phyloP scores from a whole-genome alignment of 108 stramenopile genomes.

The Nannochloropsis granulata region DNA sequence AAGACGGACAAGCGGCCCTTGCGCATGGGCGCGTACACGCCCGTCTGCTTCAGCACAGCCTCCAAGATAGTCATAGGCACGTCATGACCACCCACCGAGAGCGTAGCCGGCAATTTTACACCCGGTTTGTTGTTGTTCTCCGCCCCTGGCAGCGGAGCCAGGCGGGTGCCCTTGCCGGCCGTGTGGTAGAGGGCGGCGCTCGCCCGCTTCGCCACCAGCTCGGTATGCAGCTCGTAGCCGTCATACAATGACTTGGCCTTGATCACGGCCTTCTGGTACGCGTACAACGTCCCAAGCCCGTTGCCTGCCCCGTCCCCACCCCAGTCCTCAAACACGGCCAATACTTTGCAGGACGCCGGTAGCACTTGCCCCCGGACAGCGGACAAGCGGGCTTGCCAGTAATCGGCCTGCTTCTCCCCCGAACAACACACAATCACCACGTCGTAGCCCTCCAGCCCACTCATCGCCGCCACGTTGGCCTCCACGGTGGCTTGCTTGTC shows the following conservation, averaged over 20 bases:
- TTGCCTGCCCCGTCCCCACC: conserved; percentile 77
- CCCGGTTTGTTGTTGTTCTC: conserved; percentile 99
- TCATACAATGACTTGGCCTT: conserved; percentile 45
- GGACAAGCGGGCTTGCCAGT: conserved; percentile 59
- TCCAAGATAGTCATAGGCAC: conserved; percentile 84
- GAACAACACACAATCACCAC: conserved; percentile 91
- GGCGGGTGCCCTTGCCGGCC: conserved; percentile 71
- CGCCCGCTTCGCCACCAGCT: conserved; percentile 44
- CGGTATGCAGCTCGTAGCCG: conserved; percentile 38
- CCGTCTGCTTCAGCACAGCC: conserved; percentile 90
- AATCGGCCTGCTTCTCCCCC: conserved; percentile 82
- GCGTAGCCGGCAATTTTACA: conserved; percentile 44
- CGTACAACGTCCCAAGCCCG: conserved; percentile 55
- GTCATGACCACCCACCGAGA: conserved; percentile 10
- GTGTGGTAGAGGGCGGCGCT: conserved; percentile 88
- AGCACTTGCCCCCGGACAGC: background rate
- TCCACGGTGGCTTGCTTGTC: conserved; percentile 1
- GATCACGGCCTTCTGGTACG: conserved; percentile 66
- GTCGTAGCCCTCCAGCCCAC: conserved; percentile 51
- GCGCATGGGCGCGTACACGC: conserved; percentile 81
- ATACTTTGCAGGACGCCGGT: conserved; percentile 49
- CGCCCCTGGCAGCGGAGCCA: conserved; percentile 86
- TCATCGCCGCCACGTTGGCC: conserved; percentile 23
- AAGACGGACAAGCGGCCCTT: conserved; percentile 81
- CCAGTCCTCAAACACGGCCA: conserved; percentile 94